These are phyloP conservation scores for Euphorbia schlechtendalii DNA, from an alignment of 441 rosid genomes.

Conservation along the genomic window DNA sequence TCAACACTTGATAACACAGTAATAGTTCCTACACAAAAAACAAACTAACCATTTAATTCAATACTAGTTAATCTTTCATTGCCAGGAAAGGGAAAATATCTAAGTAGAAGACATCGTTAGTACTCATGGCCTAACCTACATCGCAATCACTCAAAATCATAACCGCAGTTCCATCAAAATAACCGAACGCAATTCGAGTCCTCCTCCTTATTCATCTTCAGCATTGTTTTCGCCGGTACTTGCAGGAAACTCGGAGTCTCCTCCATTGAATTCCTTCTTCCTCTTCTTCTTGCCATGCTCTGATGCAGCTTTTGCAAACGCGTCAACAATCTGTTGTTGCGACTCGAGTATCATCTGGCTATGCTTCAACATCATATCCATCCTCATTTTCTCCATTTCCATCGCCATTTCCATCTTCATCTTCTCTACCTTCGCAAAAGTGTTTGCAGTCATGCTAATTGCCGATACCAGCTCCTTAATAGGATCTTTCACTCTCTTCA, in stretches of 20 bases:
- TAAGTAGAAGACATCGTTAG: background rate
- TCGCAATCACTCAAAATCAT: too few species aligned
- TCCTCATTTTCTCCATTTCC: slow-evolving; percentile 64
- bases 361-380: slow-evolving; percentile 65
- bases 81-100: background rate
- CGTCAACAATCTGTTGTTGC: slow-evolving; percentile 51
- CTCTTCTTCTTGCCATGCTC: slow-evolving; percentile 41
- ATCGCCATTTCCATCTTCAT: slow-evolving; percentile 75
- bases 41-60: background rate
- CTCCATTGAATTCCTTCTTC: slow-evolving; percentile 22
- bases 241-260: slow-evolving; percentile 13
- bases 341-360: slow-evolving; percentile 69
- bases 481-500: slow-evolving; percentile 36
- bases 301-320: slow-evolving; percentile 34
- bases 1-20: too few species aligned
- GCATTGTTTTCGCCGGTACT: slow-evolving; percentile 13
- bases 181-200: too few species aligned
- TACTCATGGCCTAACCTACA: too few species aligned
- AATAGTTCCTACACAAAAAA: background rate
- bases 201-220: slow-evolving; percentile 8
- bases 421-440: slow-evolving; percentile 60
- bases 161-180: too few species aligned
- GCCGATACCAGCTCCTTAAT: slow-evolving; percentile 52
- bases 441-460: slow-evolving; percentile 42
- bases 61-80: background rate